These are phyloP conservation scores for Echinosophora koreensis DNA, from an alignment of 306 rosid genomes.

Conservation along the genomic window DNA sequence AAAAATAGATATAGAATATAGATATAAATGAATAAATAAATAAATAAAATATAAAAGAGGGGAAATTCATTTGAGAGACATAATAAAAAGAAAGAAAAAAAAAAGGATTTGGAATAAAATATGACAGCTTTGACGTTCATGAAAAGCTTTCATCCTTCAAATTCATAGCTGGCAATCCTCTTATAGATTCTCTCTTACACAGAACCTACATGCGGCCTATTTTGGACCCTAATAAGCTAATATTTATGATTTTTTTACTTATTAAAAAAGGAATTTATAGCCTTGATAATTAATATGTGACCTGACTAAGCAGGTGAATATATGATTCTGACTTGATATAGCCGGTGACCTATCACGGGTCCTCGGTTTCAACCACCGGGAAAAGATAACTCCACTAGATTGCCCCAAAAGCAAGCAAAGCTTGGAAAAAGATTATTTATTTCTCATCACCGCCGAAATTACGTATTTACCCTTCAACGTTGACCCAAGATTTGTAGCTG, in stretches of 20 bases:
- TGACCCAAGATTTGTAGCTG: conserved; percentile 12
- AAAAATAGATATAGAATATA: neutral
- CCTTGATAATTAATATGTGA: neutral
- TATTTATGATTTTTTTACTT: neutral
- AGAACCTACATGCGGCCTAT: conserved; percentile 40
- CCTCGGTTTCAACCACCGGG: conserved; percentile 56
- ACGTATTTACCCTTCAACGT: conserved; percentile 44
- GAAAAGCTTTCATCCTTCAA: conserved; percentile 79
- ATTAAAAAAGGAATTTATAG: neutral
- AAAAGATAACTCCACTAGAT: conserved; percentile 39
- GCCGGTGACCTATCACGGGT: conserved; percentile 73
- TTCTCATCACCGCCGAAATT: neutral
- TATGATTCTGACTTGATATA: conserved; percentile 50
- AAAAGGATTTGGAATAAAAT: conserved; percentile 37
- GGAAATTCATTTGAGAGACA: too few relatives aligned
- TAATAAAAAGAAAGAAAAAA: neutral
- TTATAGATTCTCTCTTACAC: conserved; percentile 57
- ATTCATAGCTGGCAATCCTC: conserved; percentile 86
- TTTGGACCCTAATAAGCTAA: neutral
- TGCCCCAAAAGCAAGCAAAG: conserved; percentile 47
- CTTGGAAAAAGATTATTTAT: neutral
- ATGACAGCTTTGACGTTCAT: conserved; percentile 79
- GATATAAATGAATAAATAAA: neutral
- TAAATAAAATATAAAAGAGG: neutral
- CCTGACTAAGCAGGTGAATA: conserved; percentile 52